phyloP scores from a whole-genome alignment of 768 basidiomycete species.

The Pleurotus pulmonarius region DNA sequence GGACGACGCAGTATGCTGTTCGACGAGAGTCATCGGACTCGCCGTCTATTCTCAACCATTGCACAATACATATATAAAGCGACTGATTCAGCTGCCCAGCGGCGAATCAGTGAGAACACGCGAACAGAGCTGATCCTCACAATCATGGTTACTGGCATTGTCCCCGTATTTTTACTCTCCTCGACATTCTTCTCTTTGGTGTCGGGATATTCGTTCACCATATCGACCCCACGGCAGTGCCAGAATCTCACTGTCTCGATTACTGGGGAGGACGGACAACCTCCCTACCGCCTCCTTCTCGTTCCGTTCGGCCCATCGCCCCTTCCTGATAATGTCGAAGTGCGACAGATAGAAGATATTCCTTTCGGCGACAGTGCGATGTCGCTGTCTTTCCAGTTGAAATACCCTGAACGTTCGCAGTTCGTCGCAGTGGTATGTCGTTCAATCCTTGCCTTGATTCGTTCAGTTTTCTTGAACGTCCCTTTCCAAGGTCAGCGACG shows the following conservation, averaged over 20 bases:
- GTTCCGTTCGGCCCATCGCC: slow-evolving; percentile 66
- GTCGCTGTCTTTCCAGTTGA: slow-evolving; percentile 55
- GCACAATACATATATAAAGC: no score
- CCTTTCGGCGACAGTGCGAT: slow-evolving; percentile 43
- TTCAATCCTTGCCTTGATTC: background rate
- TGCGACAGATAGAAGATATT: slow-evolving; percentile 53
- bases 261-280: slow-evolving; percentile 49
- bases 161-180: slow-evolving; percentile 21
- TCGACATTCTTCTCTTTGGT: slow-evolving; percentile 23
- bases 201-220: slow-evolving; percentile 43
- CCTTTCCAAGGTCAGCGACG: slow-evolving; percentile 52
- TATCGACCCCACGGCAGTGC: slow-evolving; percentile 61
- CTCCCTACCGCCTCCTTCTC: slow-evolving; percentile 67
- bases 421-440: slow-evolving; percentile 72
- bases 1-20: no score
- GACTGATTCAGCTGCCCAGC: no score
- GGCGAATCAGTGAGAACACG: no score
- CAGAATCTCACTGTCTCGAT: slow-evolving; percentile 56
- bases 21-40: no score
- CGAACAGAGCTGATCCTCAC: background rate
- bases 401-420: slow-evolving; percentile 63
- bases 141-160: slow-evolving; percentile 13
- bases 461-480: background rate
- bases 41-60: no score
- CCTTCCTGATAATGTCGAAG: slow-evolving; percentile 59